A percentile compares a stretch with the other conserved stretches of the same genome.
Evolutionary conservation across 2,329 filamentous ascomycete species (phyloP).

Genomic region (Talaromyces amestolkiae): DNA sequence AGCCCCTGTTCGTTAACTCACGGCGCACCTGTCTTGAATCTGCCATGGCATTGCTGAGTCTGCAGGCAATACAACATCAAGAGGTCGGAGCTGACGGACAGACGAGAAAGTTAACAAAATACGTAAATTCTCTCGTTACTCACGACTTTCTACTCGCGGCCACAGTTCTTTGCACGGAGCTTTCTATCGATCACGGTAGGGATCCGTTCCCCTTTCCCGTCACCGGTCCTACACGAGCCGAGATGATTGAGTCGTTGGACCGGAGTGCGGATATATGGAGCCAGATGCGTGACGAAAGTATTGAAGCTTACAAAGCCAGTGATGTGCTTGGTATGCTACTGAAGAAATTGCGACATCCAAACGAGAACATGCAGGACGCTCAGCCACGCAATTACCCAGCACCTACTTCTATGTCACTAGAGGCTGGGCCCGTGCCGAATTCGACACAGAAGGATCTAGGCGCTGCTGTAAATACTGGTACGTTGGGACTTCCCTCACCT

Average conservation of each 20-base stretch:
- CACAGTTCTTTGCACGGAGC: slow-evolving; percentile 6
- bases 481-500: neutral
- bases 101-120: neutral
- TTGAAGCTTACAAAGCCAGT: slow-evolving; percentile 13
- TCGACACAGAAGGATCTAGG: neutral
- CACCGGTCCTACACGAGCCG: neutral
- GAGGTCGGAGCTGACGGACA: neutral
- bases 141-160: slow-evolving; percentile 9
- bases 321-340: slow-evolving; percentile 10
- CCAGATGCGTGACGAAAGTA: slow-evolving; percentile 8
- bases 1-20: neutral
- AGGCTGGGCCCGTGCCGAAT: neutral
- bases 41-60: slow-evolving; percentile 6
- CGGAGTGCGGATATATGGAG: neutral
- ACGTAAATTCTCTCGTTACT: neutral
- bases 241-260: slow-evolving; percentile 8
- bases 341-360: slow-evolving; percentile 8
- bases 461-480: neutral
- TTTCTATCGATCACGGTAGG: neutral
- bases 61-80: slow-evolving; percentile 6
- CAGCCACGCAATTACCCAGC: neutral
- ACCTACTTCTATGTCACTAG: neutral
- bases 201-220: neutral
- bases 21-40: slow-evolving; percentile 5
- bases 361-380: neutral